phyloP scores from a whole-genome alignment of 805 yeast genomes.

The Metschnikowia arizonensis region DNA sequence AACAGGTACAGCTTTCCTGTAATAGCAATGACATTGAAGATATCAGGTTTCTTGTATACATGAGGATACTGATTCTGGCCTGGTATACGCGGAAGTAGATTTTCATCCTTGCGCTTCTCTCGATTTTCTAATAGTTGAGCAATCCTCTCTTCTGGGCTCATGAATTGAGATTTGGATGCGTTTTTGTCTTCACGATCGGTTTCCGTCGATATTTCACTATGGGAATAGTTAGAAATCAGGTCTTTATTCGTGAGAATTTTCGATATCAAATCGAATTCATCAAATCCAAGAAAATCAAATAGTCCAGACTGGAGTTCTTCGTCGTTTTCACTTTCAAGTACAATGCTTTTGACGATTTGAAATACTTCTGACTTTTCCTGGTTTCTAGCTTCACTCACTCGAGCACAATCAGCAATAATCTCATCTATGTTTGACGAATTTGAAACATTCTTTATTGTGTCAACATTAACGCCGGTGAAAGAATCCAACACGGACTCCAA shows the following conservation, averaged over 20 bases:
- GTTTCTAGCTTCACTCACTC: constrained; percentile 31
- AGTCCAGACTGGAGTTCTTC: constrained; percentile 66
- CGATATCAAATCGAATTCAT: constrained; percentile 75
- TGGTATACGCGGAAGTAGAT: constrained; percentile 42
- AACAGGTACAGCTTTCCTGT: constrained; percentile 76
- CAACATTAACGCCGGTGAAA: constrained; percentile 30
- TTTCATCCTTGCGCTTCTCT: constrained; percentile 45
- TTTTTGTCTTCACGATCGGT: constrained; percentile 11
- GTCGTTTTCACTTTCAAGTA: constrained; percentile 40
- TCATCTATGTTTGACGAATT: constrained; percentile 15
- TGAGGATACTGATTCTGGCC: constrained; percentile 67
- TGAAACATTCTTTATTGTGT: constrained; percentile 16
- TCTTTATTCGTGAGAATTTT: constrained; percentile 48
- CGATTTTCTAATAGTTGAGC: constrained; percentile 50
- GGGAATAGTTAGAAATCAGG: constrained; percentile 6
- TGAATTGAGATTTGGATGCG: constrained; percentile 21
- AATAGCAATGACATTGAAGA: constrained; percentile 57
- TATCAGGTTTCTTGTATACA: constrained; percentile 67
- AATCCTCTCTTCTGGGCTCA: constrained; percentile 54
- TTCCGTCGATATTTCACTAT: background rate
- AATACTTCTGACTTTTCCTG: constrained; percentile 32
- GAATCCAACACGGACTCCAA: constrained; percentile 33
- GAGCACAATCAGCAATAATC: constrained; percentile 28
- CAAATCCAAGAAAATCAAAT: constrained; percentile 81
- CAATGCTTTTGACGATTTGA: constrained; percentile 26